Conservation (phyloP, 768 basidiomycete genomes). For the Suillus brevipes region DNA sequence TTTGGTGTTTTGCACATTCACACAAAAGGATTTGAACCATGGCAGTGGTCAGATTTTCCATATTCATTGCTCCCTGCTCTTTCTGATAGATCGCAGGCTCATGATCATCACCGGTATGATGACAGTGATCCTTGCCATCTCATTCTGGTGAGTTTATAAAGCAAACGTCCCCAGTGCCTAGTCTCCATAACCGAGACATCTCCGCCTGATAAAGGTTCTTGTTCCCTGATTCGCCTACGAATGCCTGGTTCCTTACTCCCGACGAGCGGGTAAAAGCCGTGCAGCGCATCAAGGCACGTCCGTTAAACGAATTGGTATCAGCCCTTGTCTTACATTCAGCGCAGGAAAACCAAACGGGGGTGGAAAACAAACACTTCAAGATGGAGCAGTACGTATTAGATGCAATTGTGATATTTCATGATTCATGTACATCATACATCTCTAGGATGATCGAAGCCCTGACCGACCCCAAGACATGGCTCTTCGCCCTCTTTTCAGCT, state of each 20-base stretch:
- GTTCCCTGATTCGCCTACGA: constrained; percentile 70
- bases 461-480: constrained; percentile 64
- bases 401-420: not conserved
- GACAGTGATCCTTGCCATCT: constrained; percentile 48
- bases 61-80: constrained; percentile 6
- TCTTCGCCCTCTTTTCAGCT: constrained; percentile 61
- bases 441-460: constrained; percentile 61
- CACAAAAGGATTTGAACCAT: constrained; percentile 53
- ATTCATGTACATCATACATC: too few relatives aligned
- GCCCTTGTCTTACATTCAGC: not conserved
- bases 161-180: not conserved
- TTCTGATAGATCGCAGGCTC: constrained; percentile 38
- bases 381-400: constrained; percentile 56
- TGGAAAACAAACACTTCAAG: constrained; percentile 76
- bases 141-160: constrained; percentile 48
- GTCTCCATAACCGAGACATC: not conserved
- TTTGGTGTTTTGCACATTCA: constrained; percentile 61
- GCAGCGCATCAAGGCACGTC: constrained; percentile 52
- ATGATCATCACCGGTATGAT: constrained; percentile 64
- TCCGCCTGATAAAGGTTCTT: constrained; percentile 40
- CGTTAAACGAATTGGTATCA: not conserved
- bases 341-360: constrained; percentile 67
- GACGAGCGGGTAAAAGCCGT: constrained; percentile 57
- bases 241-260: constrained; percentile 63
- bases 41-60: constrained; percentile 55